Percentiles rank a stretch among this genome's conserved stretches.
These are phyloP conservation scores for Ophiostoma perfectum DNA, from an alignment of 2,329 filamentous ascomycete genomes.

Conservation along the genomic window DNA sequence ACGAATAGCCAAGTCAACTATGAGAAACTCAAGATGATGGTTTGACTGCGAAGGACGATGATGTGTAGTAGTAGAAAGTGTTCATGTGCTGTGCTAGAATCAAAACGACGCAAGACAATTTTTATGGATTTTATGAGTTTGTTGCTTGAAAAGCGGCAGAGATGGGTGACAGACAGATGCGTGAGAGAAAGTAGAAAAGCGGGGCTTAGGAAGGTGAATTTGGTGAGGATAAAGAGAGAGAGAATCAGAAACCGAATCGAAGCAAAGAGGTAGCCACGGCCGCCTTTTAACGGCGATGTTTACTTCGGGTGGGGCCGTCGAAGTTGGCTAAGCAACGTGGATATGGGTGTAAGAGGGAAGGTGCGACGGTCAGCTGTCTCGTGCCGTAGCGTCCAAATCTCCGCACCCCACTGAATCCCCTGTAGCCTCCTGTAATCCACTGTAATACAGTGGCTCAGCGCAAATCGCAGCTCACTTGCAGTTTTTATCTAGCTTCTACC, in stretches of 20 bases:
- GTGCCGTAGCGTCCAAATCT: background rate
- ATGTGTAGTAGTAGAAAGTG: background rate
- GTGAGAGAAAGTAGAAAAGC: background rate
- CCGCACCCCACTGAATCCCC: constrained; percentile 10
- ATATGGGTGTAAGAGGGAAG: background rate
- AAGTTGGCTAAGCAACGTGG: constrained; percentile 23
- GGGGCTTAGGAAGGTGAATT: background rate
- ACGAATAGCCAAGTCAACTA: background rate
- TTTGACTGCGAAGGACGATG: background rate
- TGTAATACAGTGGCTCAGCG: background rate
- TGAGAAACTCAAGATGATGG: background rate
- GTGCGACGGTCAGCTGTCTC: constrained; percentile 15
- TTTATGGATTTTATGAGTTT: background rate
- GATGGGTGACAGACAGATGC: too few species aligned
- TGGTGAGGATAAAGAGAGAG: constrained; percentile 26
- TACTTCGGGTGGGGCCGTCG: constrained; percentile 20
- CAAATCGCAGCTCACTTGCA: background rate
- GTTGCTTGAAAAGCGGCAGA: too few species aligned
- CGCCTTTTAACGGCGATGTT: constrained; percentile 28
- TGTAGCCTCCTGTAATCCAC: constrained; percentile 7
- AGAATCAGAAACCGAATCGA: background rate
- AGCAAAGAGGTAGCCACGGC: constrained; percentile 15
- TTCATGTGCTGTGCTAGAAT: constrained; percentile 20
- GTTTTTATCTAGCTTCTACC: background rate
- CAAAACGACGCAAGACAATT: constrained; percentile 25